Conservation (phyloP, 305 asterid genomes). For the Ajuga reptans region DNA sequence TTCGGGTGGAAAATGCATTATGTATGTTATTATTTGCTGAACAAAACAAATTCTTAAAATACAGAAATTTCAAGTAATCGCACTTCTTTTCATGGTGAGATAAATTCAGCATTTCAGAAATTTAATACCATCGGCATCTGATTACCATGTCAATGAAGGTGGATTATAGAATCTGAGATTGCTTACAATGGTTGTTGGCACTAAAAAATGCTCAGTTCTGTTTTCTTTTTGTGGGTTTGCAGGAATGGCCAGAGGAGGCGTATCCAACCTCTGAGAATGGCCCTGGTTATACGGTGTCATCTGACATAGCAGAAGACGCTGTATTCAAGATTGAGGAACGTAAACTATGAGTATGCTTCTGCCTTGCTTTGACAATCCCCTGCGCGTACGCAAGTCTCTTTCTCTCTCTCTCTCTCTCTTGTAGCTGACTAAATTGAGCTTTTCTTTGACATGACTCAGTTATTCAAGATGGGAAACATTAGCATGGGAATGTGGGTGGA, state of each 20-base stretch:
- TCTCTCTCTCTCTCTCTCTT: not conserved
- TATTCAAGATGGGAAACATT: constrained; percentile 96
- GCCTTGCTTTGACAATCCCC: not conserved
- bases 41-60: too few relatives aligned
- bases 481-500: constrained; percentile 99
- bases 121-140: not conserved
- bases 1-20: too few relatives aligned
- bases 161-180: not conserved
- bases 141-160: not conserved
- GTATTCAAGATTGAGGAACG: constrained; percentile 74
- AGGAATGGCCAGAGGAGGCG: constrained; percentile 94
- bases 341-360: constrained; percentile 51
- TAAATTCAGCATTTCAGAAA: not conserved
- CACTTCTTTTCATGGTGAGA: not conserved
- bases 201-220: constrained; percentile 5
- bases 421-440: not conserved
- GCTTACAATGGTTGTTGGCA: not conserved
- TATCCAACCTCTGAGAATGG: constrained; percentile 92
- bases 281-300: constrained; percentile 71
- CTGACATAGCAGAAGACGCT: constrained; percentile 54
- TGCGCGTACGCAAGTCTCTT: not conserved
- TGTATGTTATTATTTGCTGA: too few relatives aligned
- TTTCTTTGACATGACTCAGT: constrained; percentile 33
- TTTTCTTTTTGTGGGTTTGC: constrained; percentile 26
- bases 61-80: too few relatives aligned